phyloP scores from a whole-genome alignment of 2,329 filamentous ascomycete genomes.

The Diaporthe caulivora region DNA sequence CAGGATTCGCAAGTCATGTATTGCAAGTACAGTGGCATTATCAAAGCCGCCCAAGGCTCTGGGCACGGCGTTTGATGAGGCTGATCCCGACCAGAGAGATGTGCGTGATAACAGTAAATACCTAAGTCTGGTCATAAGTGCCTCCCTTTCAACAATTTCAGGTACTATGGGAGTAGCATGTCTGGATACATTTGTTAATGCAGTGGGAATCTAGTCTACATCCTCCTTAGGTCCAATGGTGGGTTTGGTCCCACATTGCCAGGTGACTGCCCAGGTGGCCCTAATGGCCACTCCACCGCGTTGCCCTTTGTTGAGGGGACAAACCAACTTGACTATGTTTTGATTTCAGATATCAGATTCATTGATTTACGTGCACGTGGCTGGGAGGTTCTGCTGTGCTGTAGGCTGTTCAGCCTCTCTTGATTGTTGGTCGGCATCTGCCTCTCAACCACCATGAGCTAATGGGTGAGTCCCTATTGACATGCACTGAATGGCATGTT shows the following conservation, averaged over 20 bases:
- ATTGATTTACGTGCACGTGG: not conserved
- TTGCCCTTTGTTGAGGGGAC: too few species aligned
- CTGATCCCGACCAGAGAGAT: not conserved
- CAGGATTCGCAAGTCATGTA: not conserved
- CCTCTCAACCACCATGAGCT: not conserved
- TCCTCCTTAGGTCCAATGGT: too few species aligned
- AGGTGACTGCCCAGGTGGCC: too few species aligned
- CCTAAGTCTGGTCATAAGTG: too few species aligned
- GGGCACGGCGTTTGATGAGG: not conserved
- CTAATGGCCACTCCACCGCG: too few species aligned
- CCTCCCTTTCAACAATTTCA: too few species aligned
- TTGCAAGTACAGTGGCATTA: not conserved
- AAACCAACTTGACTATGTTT: too few species aligned
- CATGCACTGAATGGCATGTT: not conserved
- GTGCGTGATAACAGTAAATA: not conserved
- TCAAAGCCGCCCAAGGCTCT: not conserved
- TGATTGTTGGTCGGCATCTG: not conserved
- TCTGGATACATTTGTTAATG: not conserved
- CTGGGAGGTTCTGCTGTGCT: not conserved
- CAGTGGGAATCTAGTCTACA: too few species aligned
- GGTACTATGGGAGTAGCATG: not conserved
- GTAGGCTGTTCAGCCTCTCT: not conserved
- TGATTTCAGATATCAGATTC: not conserved
- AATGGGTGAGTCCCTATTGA: not conserved
- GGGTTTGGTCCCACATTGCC: too few species aligned